Evolutionary conservation across 345 rosid genomes (phyloP), one percentile per base, ranked within the genome.

Genomic region (Citrus maxima): DNA sequence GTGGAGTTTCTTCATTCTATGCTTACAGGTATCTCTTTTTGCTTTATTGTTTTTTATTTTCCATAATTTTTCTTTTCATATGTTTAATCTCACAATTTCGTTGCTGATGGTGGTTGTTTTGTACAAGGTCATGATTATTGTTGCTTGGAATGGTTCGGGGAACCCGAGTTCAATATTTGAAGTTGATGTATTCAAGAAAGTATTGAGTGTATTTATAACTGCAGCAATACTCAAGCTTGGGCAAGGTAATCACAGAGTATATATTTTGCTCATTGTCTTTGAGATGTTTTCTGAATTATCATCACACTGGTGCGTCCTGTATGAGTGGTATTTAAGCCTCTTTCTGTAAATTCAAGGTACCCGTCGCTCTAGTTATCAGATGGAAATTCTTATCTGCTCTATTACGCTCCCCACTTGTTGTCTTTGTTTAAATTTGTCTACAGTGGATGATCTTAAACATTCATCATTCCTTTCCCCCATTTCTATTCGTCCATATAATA

Each of bases 161-260:
- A 77, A 90, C 78, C 92, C 74, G 67, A 82, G 80, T 82, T 55
- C 89, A 35, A 63, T 92, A 76, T 97, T 94, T 82, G 83, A 72
- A 3, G 82, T 82, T 70, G 86, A 84, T 80, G 88, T 92, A 16
- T 86, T 97, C 85, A 93, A 92, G 89, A 94, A 93, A 89, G 93
- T 90, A 46, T 82, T 97, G 88, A 93, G 96, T 72, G 88, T 91
- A 77, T 97, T 97, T 78, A 97, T 97, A 73, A 94, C 99, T 34
- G 99, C 99, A 83, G 98, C 99, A 24, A 87, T 97, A 78, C 74
- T 97, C 82, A 94, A 97, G 89, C 95, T 97, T 85, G 99, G 98
- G 60, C 98, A 94, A 92, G 99, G 99, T 93, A 84, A 60, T 83
- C 70, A 56, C 37, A 54, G 19, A 8, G 40, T 77, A 63, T 54